A percentile compares a stretch with the other conserved stretches of the same genome.
These are phyloP conservation scores for Pythium utonaiense DNA, from an alignment of 352 stramenopile species.

Conservation along the genomic window DNA sequence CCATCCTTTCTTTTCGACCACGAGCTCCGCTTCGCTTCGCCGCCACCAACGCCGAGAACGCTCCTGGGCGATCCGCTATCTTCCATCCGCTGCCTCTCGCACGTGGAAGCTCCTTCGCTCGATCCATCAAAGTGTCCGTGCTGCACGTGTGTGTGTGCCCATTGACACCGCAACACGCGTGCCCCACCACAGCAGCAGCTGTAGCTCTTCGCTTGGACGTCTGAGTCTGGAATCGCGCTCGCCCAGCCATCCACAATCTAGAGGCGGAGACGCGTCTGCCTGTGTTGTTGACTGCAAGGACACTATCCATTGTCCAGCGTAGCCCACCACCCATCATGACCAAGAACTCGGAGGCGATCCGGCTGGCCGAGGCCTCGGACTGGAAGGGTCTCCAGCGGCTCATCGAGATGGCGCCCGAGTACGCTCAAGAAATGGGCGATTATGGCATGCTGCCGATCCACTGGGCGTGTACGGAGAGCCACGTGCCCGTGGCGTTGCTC, in stretches of 20 bases:
- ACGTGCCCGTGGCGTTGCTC: slow-evolving; percentile 60
- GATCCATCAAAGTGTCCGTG: too few relatives aligned
- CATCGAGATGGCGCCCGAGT: slow-evolving; percentile 45
- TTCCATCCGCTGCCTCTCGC: not conserved
- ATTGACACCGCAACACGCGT: too few relatives aligned
- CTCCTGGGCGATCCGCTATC: not conserved
- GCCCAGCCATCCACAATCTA: too few relatives aligned
- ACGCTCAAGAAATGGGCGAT: slow-evolving; percentile 51
- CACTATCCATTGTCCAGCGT: too few relatives aligned
- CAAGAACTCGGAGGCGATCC: slow-evolving; percentile 62
- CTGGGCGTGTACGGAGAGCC: slow-evolving; percentile 70
- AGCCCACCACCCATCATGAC: too few relatives aligned
- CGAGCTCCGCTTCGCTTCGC: not conserved
- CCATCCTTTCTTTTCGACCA: not conserved
- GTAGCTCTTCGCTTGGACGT: too few relatives aligned
- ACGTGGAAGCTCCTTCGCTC: too few relatives aligned
- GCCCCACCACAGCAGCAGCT: too few relatives aligned
- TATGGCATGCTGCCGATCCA: slow-evolving; percentile 84
- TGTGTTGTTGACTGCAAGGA: too few relatives aligned
- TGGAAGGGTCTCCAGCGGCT: slow-evolving; percentile 67
- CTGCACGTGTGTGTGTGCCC: too few relatives aligned
- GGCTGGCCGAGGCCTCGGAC: slow-evolving; percentile 71
- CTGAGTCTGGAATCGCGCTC: too few relatives aligned
- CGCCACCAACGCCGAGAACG: not conserved
- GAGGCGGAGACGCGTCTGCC: too few relatives aligned